These are phyloP conservation scores for Curvularia eragrostidis DNA, from an alignment of 2,329 filamentous ascomycete genomes.

Conservation along the genomic window DNA sequence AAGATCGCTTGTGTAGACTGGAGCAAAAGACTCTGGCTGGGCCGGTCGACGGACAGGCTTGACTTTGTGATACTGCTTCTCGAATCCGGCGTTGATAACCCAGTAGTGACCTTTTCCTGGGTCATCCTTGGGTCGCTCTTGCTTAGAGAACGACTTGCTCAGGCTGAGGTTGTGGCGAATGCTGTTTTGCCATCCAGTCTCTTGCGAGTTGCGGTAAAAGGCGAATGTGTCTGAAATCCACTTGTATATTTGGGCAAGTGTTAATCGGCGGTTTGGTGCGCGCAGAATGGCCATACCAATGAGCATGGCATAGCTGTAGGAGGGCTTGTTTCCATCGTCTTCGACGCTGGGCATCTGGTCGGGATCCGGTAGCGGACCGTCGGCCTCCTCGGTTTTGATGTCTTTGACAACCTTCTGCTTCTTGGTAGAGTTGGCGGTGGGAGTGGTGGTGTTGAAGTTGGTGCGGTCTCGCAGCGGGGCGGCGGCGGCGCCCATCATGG, in stretches of 20 bases:
- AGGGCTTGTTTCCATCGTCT: conserved; percentile 88
- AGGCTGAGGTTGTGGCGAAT: conserved; percentile 97
- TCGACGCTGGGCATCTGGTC: conserved; percentile 81
- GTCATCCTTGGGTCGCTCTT: conserved; percentile 94
- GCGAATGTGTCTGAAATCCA: conserved; percentile 97
- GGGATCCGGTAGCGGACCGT: conserved; percentile 68
- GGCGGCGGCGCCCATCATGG: conserved; percentile 74
- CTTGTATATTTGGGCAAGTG: conserved; percentile 95
- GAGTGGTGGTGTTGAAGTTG: conserved; percentile 9
- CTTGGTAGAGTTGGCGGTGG: conserved; percentile 48
- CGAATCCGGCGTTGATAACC: conserved; percentile 89
- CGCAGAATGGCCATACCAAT: conserved; percentile 97
- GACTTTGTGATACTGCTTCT: conserved; percentile 87
- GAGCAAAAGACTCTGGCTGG: conserved; percentile 50
- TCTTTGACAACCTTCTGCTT: conserved; percentile 66
- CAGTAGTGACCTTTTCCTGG: conserved; percentile 98
- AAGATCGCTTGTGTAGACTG: conserved; percentile 42
- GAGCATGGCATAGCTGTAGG: conserved; percentile 90
- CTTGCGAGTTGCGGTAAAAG: conserved; percentile 78
- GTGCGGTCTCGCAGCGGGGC: conserved; percentile 72
- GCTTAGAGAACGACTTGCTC: conserved; percentile 95
- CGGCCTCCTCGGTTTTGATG: conserved; percentile 52
- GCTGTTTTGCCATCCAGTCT: conserved; percentile 98
- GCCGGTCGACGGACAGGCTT: conserved; percentile 69
- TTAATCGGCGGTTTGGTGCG: conserved; percentile 81